Conservation (phyloP, 305 asterid species). For the Solanum chacoense region DNA sequence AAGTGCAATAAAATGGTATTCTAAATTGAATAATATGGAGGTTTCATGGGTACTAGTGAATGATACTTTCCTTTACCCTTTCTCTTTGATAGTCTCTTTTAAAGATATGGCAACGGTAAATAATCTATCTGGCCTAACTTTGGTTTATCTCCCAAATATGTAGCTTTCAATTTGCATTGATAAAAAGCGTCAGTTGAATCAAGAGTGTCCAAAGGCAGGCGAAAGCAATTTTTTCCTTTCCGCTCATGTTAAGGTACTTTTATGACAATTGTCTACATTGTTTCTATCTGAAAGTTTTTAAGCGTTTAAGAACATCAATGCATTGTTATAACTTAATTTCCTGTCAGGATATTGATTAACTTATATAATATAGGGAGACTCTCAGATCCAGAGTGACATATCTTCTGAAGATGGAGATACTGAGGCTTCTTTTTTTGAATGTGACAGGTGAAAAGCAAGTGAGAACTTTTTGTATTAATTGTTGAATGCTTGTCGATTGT, state of each 20-base stretch:
- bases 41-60: background rate
- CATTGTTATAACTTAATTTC: background rate
- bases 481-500: conserved; percentile 10
- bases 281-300: background rate
- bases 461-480: conserved; percentile 22
- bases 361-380: conserved; percentile 26
- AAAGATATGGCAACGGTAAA: background rate
- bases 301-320: background rate
- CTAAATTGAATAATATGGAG: background rate
- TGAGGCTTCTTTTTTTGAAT: conserved; percentile 22
- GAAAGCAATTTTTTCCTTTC: conserved; percentile 22
- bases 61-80: background rate
- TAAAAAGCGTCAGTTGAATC: conserved; percentile 37
- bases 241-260: conserved; percentile 27
- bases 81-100: background rate
- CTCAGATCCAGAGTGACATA: conserved; percentile 20
- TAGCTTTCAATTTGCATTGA: conserved; percentile 83
- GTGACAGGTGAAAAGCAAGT: conserved; percentile 57
- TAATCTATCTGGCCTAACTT: background rate
- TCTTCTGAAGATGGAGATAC: conserved; percentile 29
- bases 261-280: conserved; percentile 9
- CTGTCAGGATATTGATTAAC: background rate
- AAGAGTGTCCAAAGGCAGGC: conserved; percentile 24
- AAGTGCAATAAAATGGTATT: background rate
- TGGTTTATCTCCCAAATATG: conserved; percentile 7